Evolutionary conservation across 306 rosid genomes (phyloP).

Genomic region (Pterocarpus santalinus): DNA sequence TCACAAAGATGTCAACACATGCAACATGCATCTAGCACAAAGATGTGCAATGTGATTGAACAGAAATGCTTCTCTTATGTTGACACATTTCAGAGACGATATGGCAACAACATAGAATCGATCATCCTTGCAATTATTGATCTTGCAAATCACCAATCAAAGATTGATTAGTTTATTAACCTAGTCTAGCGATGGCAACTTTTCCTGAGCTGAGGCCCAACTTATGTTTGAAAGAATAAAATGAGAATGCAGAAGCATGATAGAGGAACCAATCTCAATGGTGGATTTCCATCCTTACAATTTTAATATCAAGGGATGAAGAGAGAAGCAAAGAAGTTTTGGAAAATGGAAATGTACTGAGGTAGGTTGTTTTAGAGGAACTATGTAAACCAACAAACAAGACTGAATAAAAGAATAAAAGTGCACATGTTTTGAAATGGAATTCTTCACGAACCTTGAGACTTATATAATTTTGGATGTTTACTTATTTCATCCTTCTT

Average conservation of each 20-base stretch:
- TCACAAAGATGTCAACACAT: background rate
- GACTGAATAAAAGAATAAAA: background rate
- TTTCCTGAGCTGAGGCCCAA: too few species aligned
- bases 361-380: background rate
- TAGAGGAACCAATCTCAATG: background rate
- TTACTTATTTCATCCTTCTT: background rate
- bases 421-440: background rate
- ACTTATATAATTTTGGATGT: background rate
- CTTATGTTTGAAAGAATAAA: too few species aligned
- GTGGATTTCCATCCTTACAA: constrained; percentile 4
- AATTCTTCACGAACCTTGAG: constrained; percentile 2
- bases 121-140: background rate
- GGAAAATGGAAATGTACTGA: background rate
- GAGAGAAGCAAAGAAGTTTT: constrained; percentile 26
- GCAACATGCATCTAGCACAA: constrained; percentile 19
- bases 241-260: background rate
- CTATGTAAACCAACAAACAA: constrained; percentile 12
- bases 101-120: background rate
- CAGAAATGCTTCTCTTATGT: background rate
- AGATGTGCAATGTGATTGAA: background rate
- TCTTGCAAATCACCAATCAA: background rate
- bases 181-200: background rate
- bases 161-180: background rate
- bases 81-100: background rate
- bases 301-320: background rate